These are phyloP conservation scores for Lathyrus aphaca DNA, from an alignment of 306 rosid species.

Conservation along the genomic window DNA sequence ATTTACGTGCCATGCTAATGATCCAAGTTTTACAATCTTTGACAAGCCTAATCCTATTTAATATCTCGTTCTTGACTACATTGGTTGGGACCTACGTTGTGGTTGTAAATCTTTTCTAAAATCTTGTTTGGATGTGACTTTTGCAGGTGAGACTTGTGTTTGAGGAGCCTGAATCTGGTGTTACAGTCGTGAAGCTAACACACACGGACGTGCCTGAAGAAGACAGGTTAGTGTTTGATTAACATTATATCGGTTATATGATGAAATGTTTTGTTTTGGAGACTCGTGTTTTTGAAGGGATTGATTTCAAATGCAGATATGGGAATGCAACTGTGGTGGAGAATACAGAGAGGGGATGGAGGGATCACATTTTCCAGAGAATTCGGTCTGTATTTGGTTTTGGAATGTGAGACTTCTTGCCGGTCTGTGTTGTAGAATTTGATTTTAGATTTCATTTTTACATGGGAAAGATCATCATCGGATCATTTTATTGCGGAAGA, in stretches of 20 bases:
- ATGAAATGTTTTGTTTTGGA: not conserved
- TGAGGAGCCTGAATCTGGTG: slow-evolving; percentile 85
- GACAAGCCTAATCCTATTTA: no score
- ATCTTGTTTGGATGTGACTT: not conserved
- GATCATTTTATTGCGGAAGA: slow-evolving; percentile 18
- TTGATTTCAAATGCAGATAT: slow-evolving; percentile 54
- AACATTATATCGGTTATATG: not conserved
- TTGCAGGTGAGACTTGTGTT: slow-evolving; percentile 78
- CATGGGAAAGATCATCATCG: slow-evolving; percentile 22
- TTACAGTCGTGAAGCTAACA: slow-evolving; percentile 70
- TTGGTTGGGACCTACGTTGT: not conserved
- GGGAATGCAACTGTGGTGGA: slow-evolving; percentile 95
- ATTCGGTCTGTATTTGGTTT: slow-evolving; percentile 85
- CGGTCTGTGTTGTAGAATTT: slow-evolving; percentile 21
- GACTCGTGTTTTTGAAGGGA: not conserved
- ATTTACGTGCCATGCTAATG: no score
- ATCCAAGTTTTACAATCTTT: no score
- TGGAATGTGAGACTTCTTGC: slow-evolving; percentile 58
- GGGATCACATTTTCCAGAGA: slow-evolving; percentile 92
- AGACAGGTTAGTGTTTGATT: slow-evolving; percentile 63
- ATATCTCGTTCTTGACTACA: no score
- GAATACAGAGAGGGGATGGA: slow-evolving; percentile 97
- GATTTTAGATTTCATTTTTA: slow-evolving; percentile 26
- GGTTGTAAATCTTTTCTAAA: not conserved
- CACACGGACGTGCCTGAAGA: slow-evolving; percentile 85